Percentiles rank a stretch among this genome's conserved stretches.
These are phyloP conservation scores for Phycomyces blakesleeanus DNA, from an alignment of 192 early-diverging fungal species.

Conservation along the genomic window DNA sequence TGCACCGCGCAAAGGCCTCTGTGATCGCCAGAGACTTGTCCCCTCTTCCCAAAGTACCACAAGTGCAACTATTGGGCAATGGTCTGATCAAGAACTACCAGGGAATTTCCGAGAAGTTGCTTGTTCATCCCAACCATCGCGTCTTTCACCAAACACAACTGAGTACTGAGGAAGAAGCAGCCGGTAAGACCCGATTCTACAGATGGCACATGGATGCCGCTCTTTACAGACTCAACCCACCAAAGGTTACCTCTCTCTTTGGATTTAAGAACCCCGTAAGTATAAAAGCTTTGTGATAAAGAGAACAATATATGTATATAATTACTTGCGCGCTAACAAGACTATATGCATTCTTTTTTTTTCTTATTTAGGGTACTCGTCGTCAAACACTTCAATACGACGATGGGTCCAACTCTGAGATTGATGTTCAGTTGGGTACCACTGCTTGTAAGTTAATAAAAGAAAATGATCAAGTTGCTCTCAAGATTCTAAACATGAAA, in stretches of 20 bases:
- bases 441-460: constrained; percentile 30
- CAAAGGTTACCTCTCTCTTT: constrained; percentile 31
- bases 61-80: constrained; percentile 33
- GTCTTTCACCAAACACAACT: constrained; percentile 30
- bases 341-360: no score
- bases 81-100: constrained; percentile 28
- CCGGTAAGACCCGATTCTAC: constrained; percentile 34
- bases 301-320: background rate
- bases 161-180: constrained; percentile 24
- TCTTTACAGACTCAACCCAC: constrained; percentile 31
- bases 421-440: constrained; percentile 38
- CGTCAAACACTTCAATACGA: constrained; percentile 27
- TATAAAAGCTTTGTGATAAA: background rate
- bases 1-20: constrained; percentile 23
- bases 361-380: constrained; percentile 16
- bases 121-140: constrained; percentile 29
- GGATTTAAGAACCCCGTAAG: constrained; percentile 34
- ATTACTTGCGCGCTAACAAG: background rate
- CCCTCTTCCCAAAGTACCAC: constrained; percentile 27
- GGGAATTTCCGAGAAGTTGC: constrained; percentile 29
- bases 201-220: constrained; percentile 40
- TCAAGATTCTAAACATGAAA: no score
- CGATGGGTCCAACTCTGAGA: constrained; percentile 18
- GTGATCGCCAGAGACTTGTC: constrained; percentile 33
- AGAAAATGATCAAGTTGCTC: no score